phyloP scores from a whole-genome alignment of 768 basidiomycete species.

The Pleurotus pulmonarius region DNA sequence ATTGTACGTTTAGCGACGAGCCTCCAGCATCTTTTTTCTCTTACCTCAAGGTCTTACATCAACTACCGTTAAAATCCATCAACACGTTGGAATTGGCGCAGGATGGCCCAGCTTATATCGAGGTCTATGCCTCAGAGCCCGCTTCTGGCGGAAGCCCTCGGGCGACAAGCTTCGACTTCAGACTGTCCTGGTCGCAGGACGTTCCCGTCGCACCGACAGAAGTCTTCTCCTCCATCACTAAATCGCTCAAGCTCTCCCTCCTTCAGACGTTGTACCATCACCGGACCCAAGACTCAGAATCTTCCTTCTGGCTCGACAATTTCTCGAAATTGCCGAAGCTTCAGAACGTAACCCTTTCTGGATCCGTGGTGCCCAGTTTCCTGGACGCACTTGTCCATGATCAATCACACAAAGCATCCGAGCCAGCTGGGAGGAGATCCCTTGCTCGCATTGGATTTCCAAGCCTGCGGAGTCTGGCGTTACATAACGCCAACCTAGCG shows the following conservation, averaged over 20 bases:
- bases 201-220: constrained; percentile 9
- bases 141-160: not conserved
- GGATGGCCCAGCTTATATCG: not conserved
- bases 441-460: constrained; percentile 22
- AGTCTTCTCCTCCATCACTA: constrained; percentile 19
- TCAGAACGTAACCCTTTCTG: constrained; percentile 18
- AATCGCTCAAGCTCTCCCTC: constrained; percentile 18
- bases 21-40: constrained; percentile 16
- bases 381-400: constrained; percentile 22
- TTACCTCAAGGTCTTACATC: constrained; percentile 10
- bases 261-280: constrained; percentile 20
- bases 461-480: constrained; percentile 18
- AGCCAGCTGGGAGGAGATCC: constrained; percentile 1
- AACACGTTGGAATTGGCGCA: constrained; percentile 9
- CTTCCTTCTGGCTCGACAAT: constrained; percentile 17
- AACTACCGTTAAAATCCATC: constrained; percentile 8
- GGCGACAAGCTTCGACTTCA: constrained; percentile 16
- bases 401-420: constrained; percentile 5
- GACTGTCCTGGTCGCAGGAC: constrained; percentile 20
- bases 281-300: constrained; percentile 14
- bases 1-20: constrained; percentile 14
- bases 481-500: constrained; percentile 21
- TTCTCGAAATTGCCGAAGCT: constrained; percentile 26
- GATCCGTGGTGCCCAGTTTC: constrained; percentile 17
- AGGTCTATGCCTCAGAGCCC: not conserved